These are phyloP conservation scores for Asclepias syriaca DNA, from an alignment of 257 asterid genomes.

Conservation along the genomic window DNA sequence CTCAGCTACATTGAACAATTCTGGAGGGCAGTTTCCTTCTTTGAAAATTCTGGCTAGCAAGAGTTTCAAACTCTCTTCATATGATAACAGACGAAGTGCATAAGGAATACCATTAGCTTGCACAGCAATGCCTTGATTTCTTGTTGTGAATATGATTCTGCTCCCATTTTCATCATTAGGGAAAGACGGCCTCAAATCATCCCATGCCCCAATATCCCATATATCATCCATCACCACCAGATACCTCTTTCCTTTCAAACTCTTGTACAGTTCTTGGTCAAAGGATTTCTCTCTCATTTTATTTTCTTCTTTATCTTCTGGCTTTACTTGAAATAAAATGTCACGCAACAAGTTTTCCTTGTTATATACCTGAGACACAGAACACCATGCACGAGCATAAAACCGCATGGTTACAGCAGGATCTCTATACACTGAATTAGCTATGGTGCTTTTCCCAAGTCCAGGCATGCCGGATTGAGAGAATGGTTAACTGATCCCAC, in stretches of 20 bases:
- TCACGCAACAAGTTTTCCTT: neutral
- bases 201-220: slow-evolving; percentile 21
- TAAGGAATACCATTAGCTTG: neutral
- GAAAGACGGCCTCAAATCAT: slow-evolving; percentile 6
- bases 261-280: neutral
- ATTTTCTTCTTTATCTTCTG: neutral
- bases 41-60: neutral
- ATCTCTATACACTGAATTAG: neutral
- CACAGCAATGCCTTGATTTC: neutral
- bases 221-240: slow-evolving; percentile 23
- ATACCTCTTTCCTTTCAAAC: slow-evolving; percentile 11
- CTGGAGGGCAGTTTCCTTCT: neutral
- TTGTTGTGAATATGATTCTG: slow-evolving; percentile 15
- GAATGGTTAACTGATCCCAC: neutral
- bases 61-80: slow-evolving; percentile 14
- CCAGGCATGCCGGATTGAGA: slow-evolving; percentile 22
- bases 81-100: neutral
- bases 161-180: slow-evolving; percentile 18
- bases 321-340: neutral
- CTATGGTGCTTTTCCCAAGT: slow-evolving; percentile 14
- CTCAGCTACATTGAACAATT: neutral
- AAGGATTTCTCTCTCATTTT: neutral
- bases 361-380: slow-evolving; percentile 13
- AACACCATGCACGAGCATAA: slow-evolving; percentile 4
- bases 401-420: neutral